Percentiles rank a stretch among this genome's conserved stretches.
Conservation (phyloP, 176 grass and related monocot genomes). For the Metroxylon sagu region DNA sequence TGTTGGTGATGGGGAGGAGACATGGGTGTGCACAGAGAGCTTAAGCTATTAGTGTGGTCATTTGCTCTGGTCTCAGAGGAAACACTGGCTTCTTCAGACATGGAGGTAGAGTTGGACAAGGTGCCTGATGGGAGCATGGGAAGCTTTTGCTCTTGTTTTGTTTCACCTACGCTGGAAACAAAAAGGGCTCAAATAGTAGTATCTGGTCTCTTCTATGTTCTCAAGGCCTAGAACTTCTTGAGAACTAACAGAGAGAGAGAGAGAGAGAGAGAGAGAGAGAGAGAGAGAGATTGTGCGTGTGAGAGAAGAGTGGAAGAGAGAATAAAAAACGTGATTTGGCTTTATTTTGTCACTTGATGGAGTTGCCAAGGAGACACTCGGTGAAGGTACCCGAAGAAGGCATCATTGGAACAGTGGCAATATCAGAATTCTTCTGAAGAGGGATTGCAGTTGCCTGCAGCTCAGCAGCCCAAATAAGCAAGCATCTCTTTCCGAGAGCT, state of each 20-base stretch:
- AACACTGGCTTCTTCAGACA: constrained; percentile 26
- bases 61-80: constrained; percentile 23
- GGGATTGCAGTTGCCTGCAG: constrained; percentile 2
- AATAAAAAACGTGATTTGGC: constrained; percentile 9
- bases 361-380: not conserved
- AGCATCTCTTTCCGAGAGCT: constrained; percentile 6
- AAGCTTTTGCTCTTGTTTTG: constrained; percentile 1
- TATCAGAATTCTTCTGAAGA: not conserved
- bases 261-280: not conserved
- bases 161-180: constrained; percentile 2
- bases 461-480: constrained; percentile 11
- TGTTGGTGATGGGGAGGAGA: constrained; percentile 10
- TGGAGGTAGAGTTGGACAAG: constrained; percentile 25
- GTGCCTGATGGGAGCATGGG: constrained; percentile 10
- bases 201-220: constrained; percentile 2
- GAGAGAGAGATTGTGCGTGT: not conserved
- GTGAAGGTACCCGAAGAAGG: constrained; percentile 17
- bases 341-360: constrained; percentile 3
- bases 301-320: not conserved
- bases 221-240: not conserved
- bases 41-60: constrained; percentile 39
- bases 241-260: not conserved
- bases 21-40: constrained; percentile 21
- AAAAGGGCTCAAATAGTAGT: constrained; percentile 12
- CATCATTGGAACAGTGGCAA: constrained; percentile 5